These are phyloP conservation scores for Irineochytrium annulatum DNA, from an alignment of 192 early-diverging fungal species.

Conservation along the genomic window DNA sequence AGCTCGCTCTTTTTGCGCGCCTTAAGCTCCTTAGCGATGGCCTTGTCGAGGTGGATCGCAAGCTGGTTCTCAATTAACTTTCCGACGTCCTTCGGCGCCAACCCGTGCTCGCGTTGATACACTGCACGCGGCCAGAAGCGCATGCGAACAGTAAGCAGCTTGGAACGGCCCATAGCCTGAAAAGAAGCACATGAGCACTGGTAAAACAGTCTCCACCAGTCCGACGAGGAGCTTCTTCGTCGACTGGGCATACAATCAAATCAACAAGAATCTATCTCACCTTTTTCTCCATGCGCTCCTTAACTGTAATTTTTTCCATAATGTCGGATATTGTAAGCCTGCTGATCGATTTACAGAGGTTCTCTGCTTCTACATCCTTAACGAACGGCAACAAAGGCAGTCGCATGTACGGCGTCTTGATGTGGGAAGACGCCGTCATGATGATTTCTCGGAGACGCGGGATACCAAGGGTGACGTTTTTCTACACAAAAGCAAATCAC, in stretches of 20 bases:
- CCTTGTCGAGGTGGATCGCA: constrained; percentile 64
- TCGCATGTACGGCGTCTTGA: constrained; percentile 92
- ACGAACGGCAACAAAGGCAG: constrained; percentile 70
- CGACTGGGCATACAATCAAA: constrained; percentile 1
- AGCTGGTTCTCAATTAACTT: constrained; percentile 70
- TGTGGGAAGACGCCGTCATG: constrained; percentile 90
- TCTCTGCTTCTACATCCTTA: constrained; percentile 49
- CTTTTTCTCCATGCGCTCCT: constrained; percentile 58
- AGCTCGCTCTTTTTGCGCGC: constrained; percentile 35
- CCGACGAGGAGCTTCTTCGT: too few relatives aligned
- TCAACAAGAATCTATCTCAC: constrained; percentile 5
- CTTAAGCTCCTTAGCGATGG: constrained; percentile 77
- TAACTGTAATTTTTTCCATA: constrained; percentile 79
- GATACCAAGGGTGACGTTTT: constrained; percentile 99
- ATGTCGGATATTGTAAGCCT: constrained; percentile 78
- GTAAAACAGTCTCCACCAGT: too few relatives aligned
- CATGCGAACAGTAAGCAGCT: constrained; percentile 76
- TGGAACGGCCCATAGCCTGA: constrained; percentile 46
- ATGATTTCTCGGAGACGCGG: constrained; percentile 99
- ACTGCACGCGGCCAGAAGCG: constrained; percentile 80
- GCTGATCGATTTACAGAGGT: constrained; percentile 69
- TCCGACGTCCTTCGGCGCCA: constrained; percentile 65
- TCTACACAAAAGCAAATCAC: constrained; percentile 29
- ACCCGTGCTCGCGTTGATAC: constrained; percentile 72
- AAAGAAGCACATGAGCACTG: neutral